A percentile compares a stretch with the other conserved stretches of the same genome.
Conservation (phyloP, 2,329 filamentous ascomycete genomes). For the Parascedosporium putredinis region DNA sequence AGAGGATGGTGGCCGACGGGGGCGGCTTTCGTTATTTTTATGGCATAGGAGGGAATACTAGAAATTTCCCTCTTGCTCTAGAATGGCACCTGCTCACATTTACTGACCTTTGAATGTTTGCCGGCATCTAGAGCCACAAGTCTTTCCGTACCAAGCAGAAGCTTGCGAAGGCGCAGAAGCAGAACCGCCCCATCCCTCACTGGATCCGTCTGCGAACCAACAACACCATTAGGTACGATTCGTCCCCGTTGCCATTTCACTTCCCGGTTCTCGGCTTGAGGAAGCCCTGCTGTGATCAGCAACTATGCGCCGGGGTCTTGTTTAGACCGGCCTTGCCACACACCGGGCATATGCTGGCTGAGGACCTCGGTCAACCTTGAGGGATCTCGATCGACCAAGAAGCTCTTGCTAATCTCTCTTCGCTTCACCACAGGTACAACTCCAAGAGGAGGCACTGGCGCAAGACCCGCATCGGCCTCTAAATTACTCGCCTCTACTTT, state of each 20-base stretch:
- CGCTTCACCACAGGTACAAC: slow-evolving; percentile 71
- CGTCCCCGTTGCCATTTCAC: not conserved
- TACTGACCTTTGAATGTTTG: not conserved
- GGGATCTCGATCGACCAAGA: too few relatives aligned
- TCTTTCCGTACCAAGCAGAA: slow-evolving; percentile 99
- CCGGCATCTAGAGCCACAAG: slow-evolving; percentile 76
- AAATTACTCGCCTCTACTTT: slow-evolving; percentile 34
- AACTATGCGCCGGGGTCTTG: too few relatives aligned
- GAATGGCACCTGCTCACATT: too few relatives aligned
- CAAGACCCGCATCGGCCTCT: slow-evolving; percentile 99
- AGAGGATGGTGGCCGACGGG: not conserved
- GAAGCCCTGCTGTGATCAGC: too few relatives aligned
- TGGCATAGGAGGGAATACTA: too few relatives aligned
- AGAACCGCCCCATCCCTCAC: slow-evolving; percentile 99
- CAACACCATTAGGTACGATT: slow-evolving; percentile 96
- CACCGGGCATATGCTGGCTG: too few relatives aligned
- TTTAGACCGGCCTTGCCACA: too few relatives aligned
- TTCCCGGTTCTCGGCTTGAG: not conserved
- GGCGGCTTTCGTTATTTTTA: too few relatives aligned
- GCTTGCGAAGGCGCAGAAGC: slow-evolving; percentile 99
- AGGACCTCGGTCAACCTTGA: too few relatives aligned
- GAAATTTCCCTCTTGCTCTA: too few relatives aligned
- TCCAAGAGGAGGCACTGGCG: slow-evolving; percentile 99
- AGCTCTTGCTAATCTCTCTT: not conserved
- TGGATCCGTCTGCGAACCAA: slow-evolving; percentile 98